Evolutionary conservation across 2,329 filamentous ascomycete species (phyloP), one percentile per base, ranked within the genome.

Genomic region (Ilyonectria destructans): DNA sequence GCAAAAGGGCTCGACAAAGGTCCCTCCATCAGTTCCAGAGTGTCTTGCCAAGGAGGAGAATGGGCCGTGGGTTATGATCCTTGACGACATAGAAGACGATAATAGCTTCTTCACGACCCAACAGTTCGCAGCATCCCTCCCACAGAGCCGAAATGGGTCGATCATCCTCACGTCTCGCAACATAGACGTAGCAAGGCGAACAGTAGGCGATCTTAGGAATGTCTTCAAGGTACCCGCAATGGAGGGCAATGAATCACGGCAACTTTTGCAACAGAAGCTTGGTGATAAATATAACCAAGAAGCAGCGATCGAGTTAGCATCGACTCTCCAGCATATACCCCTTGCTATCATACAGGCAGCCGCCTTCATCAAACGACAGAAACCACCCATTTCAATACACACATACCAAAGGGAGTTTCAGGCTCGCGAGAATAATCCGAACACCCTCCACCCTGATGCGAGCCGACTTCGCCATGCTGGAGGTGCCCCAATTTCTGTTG

Each of bases 31-130:
- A 1, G 67, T 69, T 2, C 17, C 10, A 2, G 21, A 51, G 2
- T 69, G 67, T 59, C 29, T 69, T 1, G 3, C 35, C 26, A 31
- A 40, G 6, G 58, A 69, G 23, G 63, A 61, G 10, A 26, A 65
- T 19, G 19, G 55, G 6, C 26, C 9, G 1, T 67, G 64, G 64
- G 7, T 48, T 15, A 52, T 66, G 23, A 46, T 61, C 15, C 33
- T 66, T 3, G 63, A 66, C 21, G 58, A 66, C 33, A 51, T 49
- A 9, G 58, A 66, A 21, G 58, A 66, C 37, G 45, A 12, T 37
- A 21, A 61, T 12, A 37, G 51, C 1, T 56, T 62, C 17, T 62
- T 62, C 17, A 56, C 60, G 1, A 13, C 29, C 17, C 6, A 8
- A 19, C 37, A 21, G 1, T 21, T 62, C 1, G 52, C 60, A 10